phyloP scores from a whole-genome alignment of 306 rosid species.

The Notholithocarpus densiflorus region DNA sequence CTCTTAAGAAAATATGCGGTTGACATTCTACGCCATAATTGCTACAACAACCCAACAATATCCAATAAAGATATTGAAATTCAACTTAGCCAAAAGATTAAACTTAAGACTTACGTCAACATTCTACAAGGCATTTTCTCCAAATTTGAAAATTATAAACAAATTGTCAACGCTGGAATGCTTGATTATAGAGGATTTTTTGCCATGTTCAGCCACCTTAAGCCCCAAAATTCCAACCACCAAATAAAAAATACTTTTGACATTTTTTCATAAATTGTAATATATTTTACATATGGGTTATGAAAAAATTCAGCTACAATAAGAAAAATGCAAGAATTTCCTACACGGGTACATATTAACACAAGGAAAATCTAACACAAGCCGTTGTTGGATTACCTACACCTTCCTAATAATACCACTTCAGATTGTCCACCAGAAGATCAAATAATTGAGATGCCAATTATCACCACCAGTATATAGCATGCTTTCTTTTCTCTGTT shows the following conservation, averaged over 20 bases:
- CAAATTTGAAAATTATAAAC: too few species aligned
- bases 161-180: too few species aligned
- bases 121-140: too few species aligned
- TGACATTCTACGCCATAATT: too few species aligned
- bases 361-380: slow-evolving; percentile 5
- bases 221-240: not conserved
- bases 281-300: slow-evolving; percentile 26
- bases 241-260: not conserved
- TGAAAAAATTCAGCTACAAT: slow-evolving; percentile 30
- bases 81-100: too few species aligned
- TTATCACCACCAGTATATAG: not conserved
- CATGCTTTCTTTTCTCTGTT: not conserved
- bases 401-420: not conserved
- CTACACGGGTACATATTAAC: slow-evolving; percentile 11
- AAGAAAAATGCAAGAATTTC: slow-evolving; percentile 25
- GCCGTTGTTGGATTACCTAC: slow-evolving; percentile 5
- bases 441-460: slow-evolving; percentile 11
- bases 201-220: not conserved
- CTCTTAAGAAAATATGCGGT: too few species aligned
- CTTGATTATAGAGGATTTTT: too few species aligned
- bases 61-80: too few species aligned
- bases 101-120: too few species aligned
- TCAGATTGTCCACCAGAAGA: not conserved
- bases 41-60: too few species aligned
- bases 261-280: slow-evolving; percentile 1